A percentile compares a stretch with the other conserved stretches of the same genome.
Conservation (phyloP, 768 basidiomycete species). For the Pleurotus ostreatus region DNA sequence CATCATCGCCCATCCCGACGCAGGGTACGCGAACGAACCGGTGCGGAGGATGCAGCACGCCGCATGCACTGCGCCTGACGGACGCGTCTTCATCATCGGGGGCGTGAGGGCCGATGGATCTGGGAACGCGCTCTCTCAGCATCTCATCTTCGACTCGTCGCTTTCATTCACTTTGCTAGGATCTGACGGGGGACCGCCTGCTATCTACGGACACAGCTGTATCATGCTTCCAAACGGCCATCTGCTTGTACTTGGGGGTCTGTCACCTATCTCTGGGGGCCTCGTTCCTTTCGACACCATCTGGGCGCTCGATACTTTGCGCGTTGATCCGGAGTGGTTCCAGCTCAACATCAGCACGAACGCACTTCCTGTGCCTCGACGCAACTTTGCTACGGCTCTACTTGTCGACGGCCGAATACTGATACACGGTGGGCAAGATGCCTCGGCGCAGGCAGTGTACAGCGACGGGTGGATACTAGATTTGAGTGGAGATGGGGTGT, state of each 20-base stretch:
- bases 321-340: slow-evolving; percentile 43
- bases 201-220: slow-evolving; percentile 69
- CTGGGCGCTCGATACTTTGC: slow-evolving; percentile 61
- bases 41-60: slow-evolving; percentile 76
- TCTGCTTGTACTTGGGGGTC: slow-evolving; percentile 76
- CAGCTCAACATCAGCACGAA: slow-evolving; percentile 30
- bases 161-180: slow-evolving; percentile 55
- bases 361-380: slow-evolving; percentile 51
- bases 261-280: slow-evolving; percentile 37
- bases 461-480: slow-evolving; percentile 72
- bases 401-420: slow-evolving; percentile 53
- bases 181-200: slow-evolving; percentile 54
- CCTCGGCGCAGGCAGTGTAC: slow-evolving; percentile 44
- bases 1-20: slow-evolving; percentile 8
- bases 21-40: slow-evolving; percentile 66
- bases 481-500: slow-evolving; percentile 40
- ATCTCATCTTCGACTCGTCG: slow-evolving; percentile 53
- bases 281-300: slow-evolving; percentile 56
- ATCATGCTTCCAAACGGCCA: slow-evolving; percentile 66
- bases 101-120: slow-evolving; percentile 85
- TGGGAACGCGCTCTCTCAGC: slow-evolving; percentile 52
- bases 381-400: slow-evolving; percentile 55
- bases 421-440: slow-evolving; percentile 78
- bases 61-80: slow-evolving; percentile 41
- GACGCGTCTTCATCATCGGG: slow-evolving; percentile 68